Conservation (phyloP, 2,329 filamentous ascomycete species). For the Mariannaea elegans region DNA sequence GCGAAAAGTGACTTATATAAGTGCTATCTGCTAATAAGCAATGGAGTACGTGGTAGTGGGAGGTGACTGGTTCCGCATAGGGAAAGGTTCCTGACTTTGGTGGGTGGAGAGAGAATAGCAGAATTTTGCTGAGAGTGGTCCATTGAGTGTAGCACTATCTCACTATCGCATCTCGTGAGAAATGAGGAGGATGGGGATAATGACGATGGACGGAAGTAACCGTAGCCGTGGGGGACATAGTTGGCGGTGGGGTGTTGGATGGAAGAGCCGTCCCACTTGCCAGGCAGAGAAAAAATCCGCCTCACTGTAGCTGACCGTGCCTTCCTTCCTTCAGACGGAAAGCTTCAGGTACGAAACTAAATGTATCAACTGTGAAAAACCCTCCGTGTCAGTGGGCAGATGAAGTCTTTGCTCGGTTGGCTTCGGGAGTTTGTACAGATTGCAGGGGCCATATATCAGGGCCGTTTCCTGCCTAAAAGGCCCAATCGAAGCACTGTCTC, state of each 20-base stretch:
- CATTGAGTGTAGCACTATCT: neutral
- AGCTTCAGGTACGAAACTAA: too few species aligned
- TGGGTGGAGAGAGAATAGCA: conserved; percentile 1
- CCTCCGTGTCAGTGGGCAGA: neutral
- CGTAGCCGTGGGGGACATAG: neutral
- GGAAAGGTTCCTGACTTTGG: conserved; percentile 4
- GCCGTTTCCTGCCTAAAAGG: neutral
- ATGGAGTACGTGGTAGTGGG: neutral
- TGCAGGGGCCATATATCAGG: neutral
- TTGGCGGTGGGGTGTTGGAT: neutral
- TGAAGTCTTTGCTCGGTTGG: neutral
- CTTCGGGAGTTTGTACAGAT: neutral
- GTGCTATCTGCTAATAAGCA: neutral
- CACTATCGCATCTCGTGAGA: conserved; percentile 13
- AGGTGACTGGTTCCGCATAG: neutral
- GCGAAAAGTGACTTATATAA: neutral
- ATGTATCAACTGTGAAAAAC: too few species aligned
- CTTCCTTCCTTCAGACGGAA: too few species aligned
- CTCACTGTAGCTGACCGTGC: neutral
- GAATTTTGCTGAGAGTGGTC: neutral
- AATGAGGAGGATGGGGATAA: conserved; percentile 11
- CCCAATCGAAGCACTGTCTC: too few species aligned
- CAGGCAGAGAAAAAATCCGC: neutral
- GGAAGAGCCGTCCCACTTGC: neutral
- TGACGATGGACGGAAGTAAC: neutral